phyloP scores from a whole-genome alignment of 2,329 filamentous ascomycete species.

The Rutstroemia sp. region DNA sequence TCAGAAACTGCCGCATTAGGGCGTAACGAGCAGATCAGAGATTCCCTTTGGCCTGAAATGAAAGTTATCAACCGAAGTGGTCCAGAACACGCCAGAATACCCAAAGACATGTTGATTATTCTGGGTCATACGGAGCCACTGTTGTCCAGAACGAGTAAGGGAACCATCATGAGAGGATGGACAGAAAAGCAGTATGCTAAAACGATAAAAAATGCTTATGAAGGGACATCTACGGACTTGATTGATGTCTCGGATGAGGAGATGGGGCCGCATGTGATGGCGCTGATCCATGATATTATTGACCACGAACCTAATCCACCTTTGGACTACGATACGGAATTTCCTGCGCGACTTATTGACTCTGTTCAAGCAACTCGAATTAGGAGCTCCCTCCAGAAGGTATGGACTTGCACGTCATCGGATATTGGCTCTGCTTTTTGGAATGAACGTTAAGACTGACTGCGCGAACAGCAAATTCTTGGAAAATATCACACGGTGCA shows the following conservation, averaged over 20 bases:
- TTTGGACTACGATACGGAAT: conserved; percentile 35
- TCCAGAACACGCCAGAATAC: not conserved
- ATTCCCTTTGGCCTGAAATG: conserved; percentile 1
- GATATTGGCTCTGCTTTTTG: not conserved
- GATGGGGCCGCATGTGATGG: conserved; percentile 22
- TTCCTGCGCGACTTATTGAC: conserved; percentile 53
- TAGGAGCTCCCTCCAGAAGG: conserved; percentile 12
- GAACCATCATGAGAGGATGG: conserved; percentile 35
- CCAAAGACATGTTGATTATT: conserved; percentile 3
- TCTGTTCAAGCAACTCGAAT: conserved; percentile 33
- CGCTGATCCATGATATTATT: conserved; percentile 29
- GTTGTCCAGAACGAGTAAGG: conserved; percentile 54
- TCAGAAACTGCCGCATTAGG: conserved; percentile 30
- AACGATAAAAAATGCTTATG: not conserved
- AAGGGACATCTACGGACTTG: not conserved
- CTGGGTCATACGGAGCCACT: not conserved
- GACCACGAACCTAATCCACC: conserved; percentile 21
- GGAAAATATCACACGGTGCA: not conserved
- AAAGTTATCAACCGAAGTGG: not conserved
- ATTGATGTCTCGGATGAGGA: not conserved
- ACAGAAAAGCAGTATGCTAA: not conserved
- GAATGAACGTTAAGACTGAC: not conserved
- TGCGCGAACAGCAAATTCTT: not conserved
- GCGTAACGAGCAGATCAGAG: not conserved
- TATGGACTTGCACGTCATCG: not conserved